Percentiles rank a stretch among this genome's conserved stretches.
Conservation (phyloP, 176 grass and related monocot genomes). For the Musa acuminata region DNA sequence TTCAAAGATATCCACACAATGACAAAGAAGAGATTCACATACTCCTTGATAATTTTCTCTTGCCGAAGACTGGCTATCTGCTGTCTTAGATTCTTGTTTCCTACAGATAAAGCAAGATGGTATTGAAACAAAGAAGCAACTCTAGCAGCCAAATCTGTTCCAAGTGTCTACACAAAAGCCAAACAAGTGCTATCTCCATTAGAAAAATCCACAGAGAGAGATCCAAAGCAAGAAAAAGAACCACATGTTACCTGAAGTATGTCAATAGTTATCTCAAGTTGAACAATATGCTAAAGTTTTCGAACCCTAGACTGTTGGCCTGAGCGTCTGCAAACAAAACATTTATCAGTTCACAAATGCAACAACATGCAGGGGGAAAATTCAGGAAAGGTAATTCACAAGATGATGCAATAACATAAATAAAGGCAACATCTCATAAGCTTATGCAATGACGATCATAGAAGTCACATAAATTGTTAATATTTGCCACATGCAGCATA, state of each 20-base stretch:
- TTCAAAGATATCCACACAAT: no score
- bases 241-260: conserved; percentile 53
- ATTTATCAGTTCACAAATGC: not conserved
- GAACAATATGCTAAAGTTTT: conserved; percentile 96
- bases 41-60: conserved; percentile 82
- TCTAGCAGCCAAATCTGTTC: conserved; percentile 68
- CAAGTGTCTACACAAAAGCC: conserved; percentile 42
- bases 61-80: conserved; percentile 62
- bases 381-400: not conserved
- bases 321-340: conserved; percentile 54
- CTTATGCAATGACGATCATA: no score
- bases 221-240: not conserved
- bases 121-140: conserved; percentile 78
- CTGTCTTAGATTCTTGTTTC: conserved; percentile 70
- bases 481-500: no score
- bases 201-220: conserved; percentile 14
- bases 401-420: no score
- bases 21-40: conserved; percentile 11
- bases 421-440: no score
- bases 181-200: not conserved
- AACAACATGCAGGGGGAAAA: not conserved
- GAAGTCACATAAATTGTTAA: no score
- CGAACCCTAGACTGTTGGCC: conserved; percentile 94
- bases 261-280: conserved; percentile 84
- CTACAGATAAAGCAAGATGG: conserved; percentile 57